Evolutionary conservation across 1,284 basidiomycete species (phyloP).

Genomic region (Papiliotrema terrestris): DNA sequence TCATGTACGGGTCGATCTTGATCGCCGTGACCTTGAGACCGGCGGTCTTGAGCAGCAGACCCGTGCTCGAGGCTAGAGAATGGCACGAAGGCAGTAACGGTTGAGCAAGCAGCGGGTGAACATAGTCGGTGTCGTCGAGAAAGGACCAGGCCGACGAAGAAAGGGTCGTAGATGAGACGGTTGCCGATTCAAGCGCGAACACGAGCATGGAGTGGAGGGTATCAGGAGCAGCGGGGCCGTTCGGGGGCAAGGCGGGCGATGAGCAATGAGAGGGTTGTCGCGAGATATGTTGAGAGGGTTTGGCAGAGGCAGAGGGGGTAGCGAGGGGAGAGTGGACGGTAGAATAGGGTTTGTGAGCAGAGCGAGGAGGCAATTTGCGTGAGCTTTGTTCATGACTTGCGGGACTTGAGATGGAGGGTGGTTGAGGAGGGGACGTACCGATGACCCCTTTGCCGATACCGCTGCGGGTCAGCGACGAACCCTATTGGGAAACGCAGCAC

Average conservation of each 20-base stretch:
- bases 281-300: background rate
- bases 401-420: background rate
- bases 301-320: constrained; percentile 10
- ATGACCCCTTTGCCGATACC: constrained; percentile 94
- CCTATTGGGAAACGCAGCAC: constrained; percentile 7
- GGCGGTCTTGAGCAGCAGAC: constrained; percentile 89
- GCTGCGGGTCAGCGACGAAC: constrained; percentile 49
- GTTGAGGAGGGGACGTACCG: constrained; percentile 56
- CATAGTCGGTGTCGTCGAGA: constrained; percentile 1
- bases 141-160: constrained; percentile 16
- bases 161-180: background rate
- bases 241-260: background rate
- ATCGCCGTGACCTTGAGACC: constrained; percentile 97
- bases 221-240: background rate
- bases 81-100: constrained; percentile 15
- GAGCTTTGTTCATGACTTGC: constrained; percentile 4
- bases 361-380: constrained; percentile 3
- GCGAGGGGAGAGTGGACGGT: constrained; percentile 20
- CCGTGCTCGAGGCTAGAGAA: constrained; percentile 84
- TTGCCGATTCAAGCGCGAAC: background rate
- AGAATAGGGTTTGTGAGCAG: constrained; percentile 5
- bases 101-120: constrained; percentile 6
- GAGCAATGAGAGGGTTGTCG: background rate
- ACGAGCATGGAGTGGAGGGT: background rate
- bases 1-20: constrained; percentile 99